Evolutionary conservation across 2,329 filamentous ascomycete species (phyloP).

Genomic region (Pseudopithomyces maydicus): DNA sequence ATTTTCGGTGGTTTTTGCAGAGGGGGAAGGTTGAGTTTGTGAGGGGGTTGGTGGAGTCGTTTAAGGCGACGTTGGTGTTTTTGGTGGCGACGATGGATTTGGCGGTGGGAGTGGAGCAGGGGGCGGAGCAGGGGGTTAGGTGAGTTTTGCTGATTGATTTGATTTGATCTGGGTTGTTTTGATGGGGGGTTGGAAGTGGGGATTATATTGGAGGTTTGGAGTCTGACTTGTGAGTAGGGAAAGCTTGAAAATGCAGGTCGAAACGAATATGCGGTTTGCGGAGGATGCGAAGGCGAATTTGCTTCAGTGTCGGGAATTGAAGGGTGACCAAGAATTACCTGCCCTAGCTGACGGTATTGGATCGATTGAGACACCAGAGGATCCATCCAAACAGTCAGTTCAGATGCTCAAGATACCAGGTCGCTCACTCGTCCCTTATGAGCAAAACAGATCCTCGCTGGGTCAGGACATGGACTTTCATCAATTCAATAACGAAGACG

Average conservation of each 20-base stretch:
- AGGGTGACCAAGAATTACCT: neutral
- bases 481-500: neutral
- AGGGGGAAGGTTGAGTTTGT: neutral
- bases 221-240: neutral
- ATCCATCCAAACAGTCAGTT: neutral
- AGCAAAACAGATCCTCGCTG: neutral
- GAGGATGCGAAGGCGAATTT: neutral
- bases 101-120: neutral
- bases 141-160: too few relatives aligned
- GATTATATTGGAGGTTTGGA: too few relatives aligned
- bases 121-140: neutral
- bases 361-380: neutral
- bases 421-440: too few relatives aligned
- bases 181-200: too few relatives aligned
- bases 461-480: neutral
- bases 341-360: neutral
- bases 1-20: neutral
- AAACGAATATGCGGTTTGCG: neutral
- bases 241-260: neutral
- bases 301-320: neutral
- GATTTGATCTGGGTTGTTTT: too few relatives aligned
- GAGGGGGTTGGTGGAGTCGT: neutral
- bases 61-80: neutral
- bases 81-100: neutral
- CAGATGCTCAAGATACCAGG: too few relatives aligned